Evolutionary conservation across 176 grass and related monocot species (phyloP), one percentile per base, ranked within the genome.

Genomic region (Aechmea fasciata): DNA sequence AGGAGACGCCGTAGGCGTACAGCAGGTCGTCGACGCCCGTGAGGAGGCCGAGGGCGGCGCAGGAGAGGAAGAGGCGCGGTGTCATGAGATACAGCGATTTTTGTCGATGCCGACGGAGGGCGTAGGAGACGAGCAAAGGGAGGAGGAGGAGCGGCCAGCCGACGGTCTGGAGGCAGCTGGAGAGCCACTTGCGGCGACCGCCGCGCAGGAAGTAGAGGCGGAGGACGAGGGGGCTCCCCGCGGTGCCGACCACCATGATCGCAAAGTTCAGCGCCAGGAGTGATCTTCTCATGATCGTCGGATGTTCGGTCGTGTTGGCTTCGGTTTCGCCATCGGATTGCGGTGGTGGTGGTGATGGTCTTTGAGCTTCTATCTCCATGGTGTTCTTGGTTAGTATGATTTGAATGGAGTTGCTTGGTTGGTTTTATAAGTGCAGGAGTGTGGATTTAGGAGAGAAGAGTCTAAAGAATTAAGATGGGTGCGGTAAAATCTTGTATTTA

Each of bases 181-280:
- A 81, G 64, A 96, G 74, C 91, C 91, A 96, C 71, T 85, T 78
- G 15, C 82, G 84, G 47, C 23, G 15, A 48, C 91, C 87, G 71
- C 91, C 91, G 41, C 77, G 49, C 52, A 87, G 73, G 83, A 85
- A 96, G 87, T 96, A 91, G 49, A 86, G 76, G 69, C 84, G 87
- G 57, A 96, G 79, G 68, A 85, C 52, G 14, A 96, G 85, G 18
- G 91, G 84, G 23, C 73, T 73, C 55, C 82, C 74, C 20, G 72
- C 65, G 8, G 74, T 28, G 67, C 87, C 91, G 62, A 96, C 0
- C 8, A 76, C 83, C 80, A 96, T 80, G 41, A 88, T 75, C 55
- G 66, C 18, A 75, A 87, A 91, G 82, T 83, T 91, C 63, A 79
- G 64, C 49, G 80, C 59, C 14, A 83, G 57, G 50, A 91, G 48